A percentile compares a stretch with the other conserved stretches of the same genome.
phyloP scores from a whole-genome alignment of 129 eudicot species.

The Ambrosia trifida region DNA sequence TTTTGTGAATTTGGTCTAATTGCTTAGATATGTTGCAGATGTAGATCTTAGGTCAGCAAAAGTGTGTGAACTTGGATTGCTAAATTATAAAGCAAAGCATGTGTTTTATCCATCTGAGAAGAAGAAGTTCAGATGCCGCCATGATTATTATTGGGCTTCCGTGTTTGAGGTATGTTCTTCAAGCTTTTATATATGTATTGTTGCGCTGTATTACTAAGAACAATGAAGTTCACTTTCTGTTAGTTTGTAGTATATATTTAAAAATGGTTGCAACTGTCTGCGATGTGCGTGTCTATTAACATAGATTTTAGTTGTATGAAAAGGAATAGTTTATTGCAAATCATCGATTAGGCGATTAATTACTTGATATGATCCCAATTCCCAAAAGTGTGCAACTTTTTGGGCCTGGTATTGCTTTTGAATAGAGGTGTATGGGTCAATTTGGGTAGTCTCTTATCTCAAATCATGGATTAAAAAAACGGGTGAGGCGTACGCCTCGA shows the following conservation, averaged over 20 bases:
- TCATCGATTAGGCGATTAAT: background rate
- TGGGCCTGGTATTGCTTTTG: no score
- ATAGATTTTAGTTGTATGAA: constrained; percentile 1
- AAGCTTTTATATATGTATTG: background rate
- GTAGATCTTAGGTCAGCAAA: constrained; percentile 92
- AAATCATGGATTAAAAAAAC: no score
- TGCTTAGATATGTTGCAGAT: constrained; percentile 50
- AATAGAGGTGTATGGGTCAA: no score
- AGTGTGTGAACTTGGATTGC: constrained; percentile 92
- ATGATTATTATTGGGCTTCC: constrained; percentile 99
- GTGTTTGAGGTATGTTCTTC: constrained; percentile 69
- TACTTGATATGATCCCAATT: background rate
- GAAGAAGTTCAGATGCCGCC: constrained; percentile 85
- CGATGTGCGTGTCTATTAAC: background rate
- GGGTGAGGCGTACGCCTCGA: no score
- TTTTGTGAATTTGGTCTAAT: background rate
- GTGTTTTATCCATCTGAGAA: constrained; percentile 85
- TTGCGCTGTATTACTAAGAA: background rate
- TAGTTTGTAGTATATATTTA: background rate
- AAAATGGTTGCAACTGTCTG: background rate
- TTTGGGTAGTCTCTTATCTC: constrained; percentile 2
- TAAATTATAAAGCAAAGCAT: constrained; percentile 88
- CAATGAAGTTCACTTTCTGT: background rate
- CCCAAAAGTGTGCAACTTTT: background rate
- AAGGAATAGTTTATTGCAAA: background rate